Base-by-base conservation (phyloP, 768 basidiomycete species). In the Pulveroboletus ravenelii region DNA sequence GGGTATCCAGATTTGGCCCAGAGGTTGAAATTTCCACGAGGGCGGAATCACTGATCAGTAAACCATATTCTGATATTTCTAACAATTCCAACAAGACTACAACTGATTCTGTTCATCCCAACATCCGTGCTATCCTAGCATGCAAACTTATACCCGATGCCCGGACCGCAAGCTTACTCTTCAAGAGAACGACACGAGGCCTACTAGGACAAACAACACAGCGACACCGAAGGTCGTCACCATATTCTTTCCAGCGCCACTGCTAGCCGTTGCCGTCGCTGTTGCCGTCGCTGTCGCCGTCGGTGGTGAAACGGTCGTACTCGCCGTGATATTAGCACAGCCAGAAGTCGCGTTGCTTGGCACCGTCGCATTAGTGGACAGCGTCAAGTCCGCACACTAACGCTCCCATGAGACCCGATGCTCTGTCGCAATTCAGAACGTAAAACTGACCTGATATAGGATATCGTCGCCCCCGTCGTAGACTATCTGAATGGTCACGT, bases 341-440 rank as follows among this genome's bases (percentile, higher is more conserved):
- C 44, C 36, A 17, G 57, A 55, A 3, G 64, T 61, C 30, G 72
- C 61, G 48, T 70, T 75, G 31, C 76, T 69, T 1, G 82, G 74
- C 30, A 81, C 69, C 15, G 72, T 76, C 54, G 73, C 73, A 59
- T 64, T 76, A 17, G 71, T 76, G 37, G 82, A 77, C 30, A 94
- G 70, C 17, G 84, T 82, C 58, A 93, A 65, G 68, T 93, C 92
- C 34, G 91, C 78, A 62, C 90, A 93, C 86, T 92, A 60, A 12
- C 44, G 10, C 14, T 53, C 41, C 34, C 15, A 20, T 54, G 3
- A 27, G 34, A 25, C 37, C 39, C 18, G 34, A 8, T 20, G 40
- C 44, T 36, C 32, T 18, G 32, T 29, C n/a, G 43, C 17, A 18
- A 41, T 36, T 40, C 14, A 29, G 13, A 48, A 36, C 3, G 3